Conservation (phyloP, 2,329 filamentous ascomycete species). For the Pyrenochaeta sp. region DNA sequence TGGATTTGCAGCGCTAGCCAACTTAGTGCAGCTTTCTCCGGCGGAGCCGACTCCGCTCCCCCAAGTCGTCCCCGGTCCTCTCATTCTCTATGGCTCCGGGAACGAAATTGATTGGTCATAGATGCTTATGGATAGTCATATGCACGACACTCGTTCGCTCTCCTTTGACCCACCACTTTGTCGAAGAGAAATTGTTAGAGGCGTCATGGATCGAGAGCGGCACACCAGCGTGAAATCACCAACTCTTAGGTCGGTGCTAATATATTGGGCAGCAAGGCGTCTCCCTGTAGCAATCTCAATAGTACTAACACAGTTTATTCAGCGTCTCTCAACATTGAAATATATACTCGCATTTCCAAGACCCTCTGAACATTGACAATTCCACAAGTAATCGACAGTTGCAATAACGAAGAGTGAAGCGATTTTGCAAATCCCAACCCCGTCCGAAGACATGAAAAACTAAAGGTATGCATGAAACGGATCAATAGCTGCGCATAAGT, state of each 20-base stretch:
- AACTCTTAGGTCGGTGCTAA: neutral
- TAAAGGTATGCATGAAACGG: too few species aligned
- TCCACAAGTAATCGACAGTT: neutral
- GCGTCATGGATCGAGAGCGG: slow-evolving; percentile 9
- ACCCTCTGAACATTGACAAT: neutral
- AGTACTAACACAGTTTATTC: neutral
- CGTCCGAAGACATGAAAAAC: too few species aligned
- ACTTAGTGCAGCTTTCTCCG: neutral
- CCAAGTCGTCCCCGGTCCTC: neutral
- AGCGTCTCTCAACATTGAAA: neutral
- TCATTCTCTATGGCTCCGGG: neutral
- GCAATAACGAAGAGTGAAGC: too few species aligned
- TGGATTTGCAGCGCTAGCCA: neutral
- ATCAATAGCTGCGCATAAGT: neutral
- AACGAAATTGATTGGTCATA: too few species aligned
- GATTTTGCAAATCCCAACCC: too few species aligned
- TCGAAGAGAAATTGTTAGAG: neutral
- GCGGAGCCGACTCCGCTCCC: neutral
- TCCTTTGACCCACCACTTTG: neutral
- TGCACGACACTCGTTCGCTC: slow-evolving; percentile 3
- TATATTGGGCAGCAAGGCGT: neutral
- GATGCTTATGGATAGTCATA: neutral
- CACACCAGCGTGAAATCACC: neutral
- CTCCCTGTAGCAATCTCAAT: neutral
- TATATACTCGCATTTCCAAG: neutral